Evolutionary conservation across 2,329 filamentous ascomycete species (phyloP), one percentile per base, ranked within the genome.

Genomic region (Tothia fuscella): DNA sequence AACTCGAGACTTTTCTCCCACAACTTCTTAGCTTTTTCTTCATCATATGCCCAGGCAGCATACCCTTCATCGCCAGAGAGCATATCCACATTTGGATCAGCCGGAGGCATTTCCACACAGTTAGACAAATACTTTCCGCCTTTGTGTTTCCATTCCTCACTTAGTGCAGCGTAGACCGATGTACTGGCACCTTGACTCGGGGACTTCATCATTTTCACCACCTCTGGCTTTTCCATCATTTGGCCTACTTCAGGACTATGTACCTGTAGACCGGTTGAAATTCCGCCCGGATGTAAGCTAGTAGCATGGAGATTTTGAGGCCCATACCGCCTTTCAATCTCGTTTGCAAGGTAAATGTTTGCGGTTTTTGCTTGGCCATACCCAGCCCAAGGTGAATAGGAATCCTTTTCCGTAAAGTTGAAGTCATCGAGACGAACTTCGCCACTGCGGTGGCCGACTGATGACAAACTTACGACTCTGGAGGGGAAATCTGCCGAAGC

Each of bases 301-400:
- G 56, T 51, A 0, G 60, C 67, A 40, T 69, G 68, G 0, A 75
- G 46, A 7, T 65, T 63, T 3, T 55, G 49, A 1, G 51, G 20
- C 2, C 63, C 66, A 47, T 70, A 74, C 0, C 59, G 60, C 1
- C 70, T 60, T 24, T 74, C 69, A 20, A 74, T 59, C 43, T 71
- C 61, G 45, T 67, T 71, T 3, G 70, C 64, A 40, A 68, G 64
- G 47, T 62, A 68, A 14, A 73, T 61, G 44, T 68, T 71, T 10
- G 71, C 70, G 0, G 62, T 60, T 48, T 76, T 76, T 38, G 60
- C 57, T 47, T 70, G 64, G 0, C 58, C 64, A 44, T 76, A 76
- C 1, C 65, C 57, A 1, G 42, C 29, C 42, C 51, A 58, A 0
- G 57, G 57, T 3, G 60, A 48, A 45, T 65, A 65, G 0, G 45